Percentiles rank a stretch among this genome's conserved stretches.
These are phyloP conservation scores for Polyporus tsugae DNA, from an alignment of 1,284 basidiomycete genomes.

Conservation along the genomic window DNA sequence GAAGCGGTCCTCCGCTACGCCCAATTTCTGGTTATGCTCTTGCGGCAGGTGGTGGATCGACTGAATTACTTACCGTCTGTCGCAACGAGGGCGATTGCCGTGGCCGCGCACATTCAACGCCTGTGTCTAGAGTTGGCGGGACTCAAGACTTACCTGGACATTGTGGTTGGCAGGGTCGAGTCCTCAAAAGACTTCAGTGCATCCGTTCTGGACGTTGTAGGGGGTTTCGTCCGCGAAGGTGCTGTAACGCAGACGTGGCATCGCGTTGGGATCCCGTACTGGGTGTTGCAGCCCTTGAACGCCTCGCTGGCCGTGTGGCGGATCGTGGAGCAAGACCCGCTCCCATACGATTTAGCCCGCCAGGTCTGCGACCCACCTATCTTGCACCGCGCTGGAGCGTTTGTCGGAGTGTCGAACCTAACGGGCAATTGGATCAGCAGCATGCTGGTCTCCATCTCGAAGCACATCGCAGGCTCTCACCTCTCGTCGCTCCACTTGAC, in stretches of 20 bases:
- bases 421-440: neutral
- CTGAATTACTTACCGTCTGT: neutral
- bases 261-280: neutral
- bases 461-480: neutral
- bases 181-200: neutral
- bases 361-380: neutral
- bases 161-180: neutral
- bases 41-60: neutral
- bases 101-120: neutral
- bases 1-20: neutral
- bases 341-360: neutral
- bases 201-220: neutral
- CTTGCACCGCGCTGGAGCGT: neutral
- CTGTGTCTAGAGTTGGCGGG: neutral
- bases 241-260: neutral
- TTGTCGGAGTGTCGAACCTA: neutral
- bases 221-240: neutral
- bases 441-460: neutral
- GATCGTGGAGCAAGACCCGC: neutral
- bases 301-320: neutral
- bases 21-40: neutral
- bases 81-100: neutral
- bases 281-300: neutral
- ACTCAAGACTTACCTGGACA: neutral
- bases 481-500: neutral